Evolutionary conservation across 2,329 filamentous ascomycete species (phyloP), one percentile per base, ranked within the genome.

Genomic region (Pseudocercospora crystallina): DNA sequence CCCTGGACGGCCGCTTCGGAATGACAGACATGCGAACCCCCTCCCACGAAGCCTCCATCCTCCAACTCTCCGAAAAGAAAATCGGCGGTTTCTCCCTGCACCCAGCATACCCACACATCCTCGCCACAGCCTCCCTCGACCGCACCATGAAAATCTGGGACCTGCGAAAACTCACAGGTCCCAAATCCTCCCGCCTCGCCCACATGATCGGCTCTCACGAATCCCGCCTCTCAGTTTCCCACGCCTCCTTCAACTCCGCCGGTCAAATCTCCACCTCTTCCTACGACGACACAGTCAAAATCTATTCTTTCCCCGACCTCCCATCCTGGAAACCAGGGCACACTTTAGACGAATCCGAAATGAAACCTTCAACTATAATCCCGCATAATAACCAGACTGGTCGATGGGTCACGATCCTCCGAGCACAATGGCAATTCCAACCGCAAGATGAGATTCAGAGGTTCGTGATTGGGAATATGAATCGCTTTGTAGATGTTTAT

Each of bases 351-450:
- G 78, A 83, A 1, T 71, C 78, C 10, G 77, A 81, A 7, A 87
- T 96, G 79, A 74, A 82, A 55, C 91, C 92, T 0, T 74, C 78
- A 0, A 79, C 84, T 0, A 75, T 82, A 1, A 80, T 97, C 1
- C 78, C 78, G 9, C 94, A 99, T 65, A 99, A 99, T 65, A 96
- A 96, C 65, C 94, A 99, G 73, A 97, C 91, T 0, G 94, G 92
- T 0, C 80, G 91, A 48, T 96, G 90, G 90, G 90, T 96, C 0
- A 95, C 90, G 0, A 96, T 85, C 61, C 73, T 87, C 78, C 66
- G 95, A 79, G 80, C 94, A 68, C 90, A 96, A 62, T 99, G 94
- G 94, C 94, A 99, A 69, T 76, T 81, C 30, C 79, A 81, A 39
- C 92, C 94, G 0, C 74, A 79, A 31, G 89, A 94, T 51, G 85